Evolutionary conservation across 148 eudicot genomes (phyloP), one percentile per base, ranked within the genome.

Genomic region (Polygonum maritimum): DNA sequence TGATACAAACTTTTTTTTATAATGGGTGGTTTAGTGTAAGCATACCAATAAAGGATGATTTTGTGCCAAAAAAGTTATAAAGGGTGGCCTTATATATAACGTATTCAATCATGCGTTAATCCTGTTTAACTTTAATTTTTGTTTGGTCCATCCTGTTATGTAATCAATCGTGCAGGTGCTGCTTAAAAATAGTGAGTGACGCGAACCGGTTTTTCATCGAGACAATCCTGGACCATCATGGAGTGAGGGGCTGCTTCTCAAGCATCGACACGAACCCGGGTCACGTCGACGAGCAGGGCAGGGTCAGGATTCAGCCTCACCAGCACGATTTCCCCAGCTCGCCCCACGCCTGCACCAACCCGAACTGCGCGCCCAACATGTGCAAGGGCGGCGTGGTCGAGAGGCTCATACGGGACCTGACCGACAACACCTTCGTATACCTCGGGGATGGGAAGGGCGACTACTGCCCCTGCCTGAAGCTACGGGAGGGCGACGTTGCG

Each of bases 281-380:
- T 31, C 82, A 71, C 72, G 85, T 89, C 0, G 89, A 92, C 73
- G 85, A 85, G 33, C 74, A 81, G 79, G 94, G 94, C 67, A 87
- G 92, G 82, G 76, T 95, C 0, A 86, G 91, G 70, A 92, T 92
- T 39, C 71, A 65, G 7, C 92, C 97, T 49, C 85, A 69, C 76
- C 86, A 31, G 12, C 69, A 84, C 77, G 96, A 92, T 82, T 90
- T 86, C 74, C 82, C 79, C 8, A 76, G 80, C 10, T 78, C 84
- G 49, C 76, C 91, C 76, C 96, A 92, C 85, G 90, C 88, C 40
- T 92, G 97, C 82, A 71, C 51, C 40, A 48, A 48, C 21, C 85
- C 79, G 31, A 62, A 62, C 48, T 95, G 99, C 76, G 97, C 99
- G 79, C 99, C 97, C 35, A 95, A 95, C 77, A 90, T 95, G 99